These are phyloP conservation scores for Populus nigra DNA, from an alignment of 345 rosid species.

Conservation along the genomic window DNA sequence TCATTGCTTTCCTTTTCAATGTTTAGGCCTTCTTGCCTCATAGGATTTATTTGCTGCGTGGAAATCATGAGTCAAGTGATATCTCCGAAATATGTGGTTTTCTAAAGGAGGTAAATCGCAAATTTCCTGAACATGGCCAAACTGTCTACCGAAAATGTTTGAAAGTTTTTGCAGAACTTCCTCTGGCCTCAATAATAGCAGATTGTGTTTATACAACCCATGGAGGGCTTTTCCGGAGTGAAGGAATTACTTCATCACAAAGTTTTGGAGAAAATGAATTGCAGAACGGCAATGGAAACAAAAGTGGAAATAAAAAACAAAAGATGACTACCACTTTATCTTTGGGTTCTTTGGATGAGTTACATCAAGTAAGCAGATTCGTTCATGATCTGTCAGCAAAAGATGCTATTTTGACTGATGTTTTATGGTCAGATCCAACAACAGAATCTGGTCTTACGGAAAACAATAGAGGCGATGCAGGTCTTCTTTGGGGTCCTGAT, in stretches of 20 bases:
- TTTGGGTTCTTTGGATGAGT: constrained; percentile 42
- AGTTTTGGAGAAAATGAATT: neutral
- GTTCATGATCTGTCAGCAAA: constrained; percentile 31
- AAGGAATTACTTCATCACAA: constrained; percentile 11
- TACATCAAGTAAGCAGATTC: constrained; percentile 36
- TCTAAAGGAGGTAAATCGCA: constrained; percentile 35
- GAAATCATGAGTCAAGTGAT: constrained; percentile 45
- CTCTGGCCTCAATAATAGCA: constrained; percentile 39
- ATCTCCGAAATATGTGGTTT: constrained; percentile 36
- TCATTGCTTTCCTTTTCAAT: neutral
- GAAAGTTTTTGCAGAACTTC: constrained; percentile 34
- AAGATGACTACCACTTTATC: constrained; percentile 4
- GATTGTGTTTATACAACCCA: constrained; percentile 40
- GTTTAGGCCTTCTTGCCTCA: constrained; percentile 44
- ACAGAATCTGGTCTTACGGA: constrained; percentile 34
- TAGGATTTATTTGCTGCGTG: constrained; percentile 39
- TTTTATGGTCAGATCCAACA: constrained; percentile 47
- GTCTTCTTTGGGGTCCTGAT: constrained; percentile 50
- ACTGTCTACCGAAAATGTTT: constrained; percentile 34
- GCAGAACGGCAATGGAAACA: neutral
- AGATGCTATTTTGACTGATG: constrained; percentile 34
- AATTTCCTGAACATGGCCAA: constrained; percentile 34
- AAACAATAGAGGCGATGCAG: constrained; percentile 26
- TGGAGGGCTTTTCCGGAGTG: constrained; percentile 47
- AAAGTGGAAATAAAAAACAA: constrained; percentile 13